Percentiles rank a stretch among this genome's conserved stretches.
Evolutionary conservation across 768 basidiomycete genomes (phyloP).

Genomic region (Termitomyces sp.): DNA sequence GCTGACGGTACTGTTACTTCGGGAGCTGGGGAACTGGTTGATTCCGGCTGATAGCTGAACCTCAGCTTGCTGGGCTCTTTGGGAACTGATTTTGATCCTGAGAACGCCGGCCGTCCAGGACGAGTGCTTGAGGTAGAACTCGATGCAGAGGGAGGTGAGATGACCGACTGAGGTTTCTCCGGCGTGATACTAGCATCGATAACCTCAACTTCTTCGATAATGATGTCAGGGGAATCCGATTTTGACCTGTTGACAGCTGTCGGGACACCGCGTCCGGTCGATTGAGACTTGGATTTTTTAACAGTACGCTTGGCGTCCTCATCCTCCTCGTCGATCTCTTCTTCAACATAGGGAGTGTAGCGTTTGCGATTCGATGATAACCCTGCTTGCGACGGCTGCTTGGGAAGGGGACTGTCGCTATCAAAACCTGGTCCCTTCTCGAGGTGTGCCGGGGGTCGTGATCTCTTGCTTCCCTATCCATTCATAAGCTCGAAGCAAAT

Average conservation of each 20-base stretch:
- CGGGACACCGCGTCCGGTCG: constrained; percentile 21
- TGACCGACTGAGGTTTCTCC: constrained; percentile 16
- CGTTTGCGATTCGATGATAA: constrained; percentile 17
- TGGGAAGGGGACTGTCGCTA: constrained; percentile 12
- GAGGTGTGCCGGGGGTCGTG: constrained; percentile 64
- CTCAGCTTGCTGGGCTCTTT: constrained; percentile 80
- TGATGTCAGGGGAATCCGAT: constrained; percentile 19
- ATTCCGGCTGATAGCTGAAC: constrained; percentile 64
- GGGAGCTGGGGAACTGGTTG: constrained; percentile 22
- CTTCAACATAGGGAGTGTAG: constrained; percentile 24
- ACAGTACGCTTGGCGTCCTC: constrained; percentile 37
- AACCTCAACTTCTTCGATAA: constrained; percentile 34
- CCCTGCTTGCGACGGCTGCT: constrained; percentile 1
- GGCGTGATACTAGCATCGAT: constrained; percentile 20
- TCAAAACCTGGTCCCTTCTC: constrained; percentile 30
- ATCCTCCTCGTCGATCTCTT: constrained; percentile 39
- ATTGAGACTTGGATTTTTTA: constrained; percentile 50
- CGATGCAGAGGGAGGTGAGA: background rate
- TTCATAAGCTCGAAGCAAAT: background rate
- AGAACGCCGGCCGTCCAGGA: constrained; percentile 23
- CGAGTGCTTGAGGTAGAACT: constrained; percentile 16
- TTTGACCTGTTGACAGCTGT: constrained; percentile 12
- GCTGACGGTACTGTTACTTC: background rate
- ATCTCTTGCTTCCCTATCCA: constrained; percentile 71
- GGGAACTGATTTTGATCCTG: constrained; percentile 51